Base-by-base conservation (phyloP, 2,329 filamentous ascomycete species). In the Grosmannia huntii region DNA sequence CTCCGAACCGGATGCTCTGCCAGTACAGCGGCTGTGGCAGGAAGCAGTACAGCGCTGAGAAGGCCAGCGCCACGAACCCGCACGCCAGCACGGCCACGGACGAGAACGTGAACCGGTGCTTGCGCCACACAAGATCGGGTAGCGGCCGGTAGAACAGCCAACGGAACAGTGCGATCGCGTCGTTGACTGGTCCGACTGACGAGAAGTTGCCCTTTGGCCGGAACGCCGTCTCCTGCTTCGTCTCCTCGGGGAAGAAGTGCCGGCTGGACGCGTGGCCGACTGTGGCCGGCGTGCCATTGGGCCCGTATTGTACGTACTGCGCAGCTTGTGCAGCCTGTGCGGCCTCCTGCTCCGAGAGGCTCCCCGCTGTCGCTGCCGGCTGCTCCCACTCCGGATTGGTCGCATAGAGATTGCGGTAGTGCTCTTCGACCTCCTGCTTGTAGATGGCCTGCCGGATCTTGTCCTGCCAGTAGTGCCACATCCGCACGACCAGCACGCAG, bases 401-500 rank as follows among this genome's bases (percentile, higher is more conserved):
- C 67, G 69, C 76, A 69, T 83, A 78, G 53, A 80, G 63, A 55
- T 76, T 69, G 60, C 69, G 80, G 68, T 82, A 84, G 65, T 85
- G 80, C 65, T 84, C 79, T 67, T 88, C 79, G 65, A 89, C 78
- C 68, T 89, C 84, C 67, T 94, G 85, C 73, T 95, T 92, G 74
- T 94, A 89, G 60, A 94, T 82, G 62, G 90, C 91, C 64, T 91
- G 88, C 64, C 91, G 83, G 64, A 95, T 89, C 74, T 94, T 95
- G 75, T 96, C 91, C 65, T 91, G 90, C 86, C 90, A 96, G 64
- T 87, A 85, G 71, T 96, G 87, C 77, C 91, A 96, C 68, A 88
- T 78, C 64, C 90, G 84, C 68, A 92, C 76, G 12, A 86, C 66
- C 12, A 87, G 73, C 5, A 91, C 84, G 57, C 82, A 66, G 31